Evolutionary conservation across 345 rosid species (phyloP).

Genomic region (Eutrema yunnanense): DNA sequence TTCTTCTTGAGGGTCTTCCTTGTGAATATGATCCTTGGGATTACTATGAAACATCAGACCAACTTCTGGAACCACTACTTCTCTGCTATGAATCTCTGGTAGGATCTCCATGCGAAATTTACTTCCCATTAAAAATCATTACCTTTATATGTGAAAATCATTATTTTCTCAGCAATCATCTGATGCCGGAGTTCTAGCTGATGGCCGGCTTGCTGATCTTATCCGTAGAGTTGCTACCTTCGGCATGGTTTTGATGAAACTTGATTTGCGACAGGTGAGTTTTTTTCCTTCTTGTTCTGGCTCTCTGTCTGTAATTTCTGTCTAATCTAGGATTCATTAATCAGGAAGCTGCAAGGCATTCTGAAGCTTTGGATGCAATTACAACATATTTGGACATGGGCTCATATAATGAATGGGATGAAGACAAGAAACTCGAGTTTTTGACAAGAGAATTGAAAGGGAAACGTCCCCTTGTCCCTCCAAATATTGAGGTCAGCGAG

Average conservation of each 20-base stretch:
- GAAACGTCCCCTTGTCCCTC: slow-evolving; percentile 90
- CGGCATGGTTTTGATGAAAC: slow-evolving; percentile 92
- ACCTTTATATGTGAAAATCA: neutral
- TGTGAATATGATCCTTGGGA: slow-evolving; percentile 75
- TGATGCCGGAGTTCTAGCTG: slow-evolving; percentile 83
- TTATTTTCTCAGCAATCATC: slow-evolving; percentile 59
- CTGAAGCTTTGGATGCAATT: slow-evolving; percentile 82
- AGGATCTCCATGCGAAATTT: slow-evolving; percentile 8
- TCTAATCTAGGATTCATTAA: neutral
- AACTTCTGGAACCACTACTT: slow-evolving; percentile 80
- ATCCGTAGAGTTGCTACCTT: slow-evolving; percentile 88
- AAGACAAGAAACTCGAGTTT: slow-evolving; percentile 81
- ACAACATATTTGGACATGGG: slow-evolving; percentile 91
- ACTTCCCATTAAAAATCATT: neutral
- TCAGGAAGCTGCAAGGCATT: slow-evolving; percentile 91
- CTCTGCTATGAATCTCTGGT: slow-evolving; percentile 89
- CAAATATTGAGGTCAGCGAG: slow-evolving; percentile 57
- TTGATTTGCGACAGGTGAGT: slow-evolving; percentile 90
- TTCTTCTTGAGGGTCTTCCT: slow-evolving; percentile 89
- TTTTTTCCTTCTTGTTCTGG: neutral
- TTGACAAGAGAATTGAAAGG: slow-evolving; percentile 81
- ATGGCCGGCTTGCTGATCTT: slow-evolving; percentile 89
- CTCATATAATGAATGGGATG: slow-evolving; percentile 91
- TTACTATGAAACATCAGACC: slow-evolving; percentile 75
- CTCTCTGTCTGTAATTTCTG: neutral